Conservation (phyloP, 805 yeast species). For the Spathaspora passalidarum region DNA sequence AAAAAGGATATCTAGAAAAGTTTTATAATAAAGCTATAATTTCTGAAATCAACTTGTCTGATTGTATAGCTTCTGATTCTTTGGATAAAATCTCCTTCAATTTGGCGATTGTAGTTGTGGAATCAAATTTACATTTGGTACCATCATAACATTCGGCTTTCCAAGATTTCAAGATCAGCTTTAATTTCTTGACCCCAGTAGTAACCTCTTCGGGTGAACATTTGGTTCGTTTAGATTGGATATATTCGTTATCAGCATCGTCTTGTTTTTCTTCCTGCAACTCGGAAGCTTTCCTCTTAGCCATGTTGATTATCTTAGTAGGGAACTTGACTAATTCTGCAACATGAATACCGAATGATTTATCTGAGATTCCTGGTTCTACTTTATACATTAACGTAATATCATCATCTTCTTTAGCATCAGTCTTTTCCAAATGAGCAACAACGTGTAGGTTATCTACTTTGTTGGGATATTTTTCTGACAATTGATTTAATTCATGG, state of each 20-base stretch:
- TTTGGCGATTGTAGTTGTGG: slow-evolving; percentile 22
- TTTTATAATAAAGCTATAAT: slow-evolving; percentile 33
- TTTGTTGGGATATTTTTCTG: slow-evolving; percentile 52
- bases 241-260: slow-evolving; percentile 35
- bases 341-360: slow-evolving; percentile 96
- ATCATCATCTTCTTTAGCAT: slow-evolving; percentile 42
- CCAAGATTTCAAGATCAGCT: slow-evolving; percentile 55
- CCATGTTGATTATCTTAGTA: slow-evolving; percentile 85
- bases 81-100: slow-evolving; percentile 15
- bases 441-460: slow-evolving; percentile 89
- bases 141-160: slow-evolving; percentile 41
- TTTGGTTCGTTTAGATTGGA: slow-evolving; percentile 47
- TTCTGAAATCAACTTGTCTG: slow-evolving; percentile 46
- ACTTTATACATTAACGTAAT: slow-evolving; percentile 89
- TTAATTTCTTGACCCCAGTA: slow-evolving; percentile 50
- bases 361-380: slow-evolving; percentile 94
- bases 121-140: slow-evolving; percentile 36
- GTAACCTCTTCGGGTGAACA: slow-evolving; percentile 51
- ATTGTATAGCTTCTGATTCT: slow-evolving; percentile 2
- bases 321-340: slow-evolving; percentile 96
- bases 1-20: slow-evolving; percentile 2
- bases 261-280: slow-evolving; percentile 54
- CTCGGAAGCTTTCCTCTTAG: slow-evolving; percentile 89
- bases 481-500: slow-evolving; percentile 85
- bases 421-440: slow-evolving; percentile 71